Conservation (phyloP, 1,284 basidiomycete species). For the Rhodotorula mucilaginosa region DNA sequence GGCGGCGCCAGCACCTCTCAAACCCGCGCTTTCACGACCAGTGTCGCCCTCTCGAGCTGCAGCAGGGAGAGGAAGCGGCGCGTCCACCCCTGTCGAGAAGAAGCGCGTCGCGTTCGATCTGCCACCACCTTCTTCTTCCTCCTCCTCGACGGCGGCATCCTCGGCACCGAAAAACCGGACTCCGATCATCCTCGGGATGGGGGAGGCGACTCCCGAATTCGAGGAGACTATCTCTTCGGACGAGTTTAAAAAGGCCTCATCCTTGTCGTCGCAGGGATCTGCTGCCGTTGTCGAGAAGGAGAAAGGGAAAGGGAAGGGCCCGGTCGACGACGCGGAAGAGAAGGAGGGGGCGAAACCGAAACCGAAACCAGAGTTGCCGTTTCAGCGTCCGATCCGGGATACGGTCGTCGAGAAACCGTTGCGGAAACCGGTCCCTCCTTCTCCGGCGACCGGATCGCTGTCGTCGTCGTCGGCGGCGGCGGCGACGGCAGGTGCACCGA, state of each 20-base stretch:
- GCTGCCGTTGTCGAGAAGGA: not conserved
- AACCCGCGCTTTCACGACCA: constrained; percentile 29
- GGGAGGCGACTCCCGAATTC: not conserved
- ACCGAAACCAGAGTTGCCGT: not conserved
- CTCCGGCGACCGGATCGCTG: not conserved
- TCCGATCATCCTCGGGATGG: constrained; percentile 32
- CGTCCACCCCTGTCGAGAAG: not conserved
- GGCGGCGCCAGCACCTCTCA: constrained; percentile 2
- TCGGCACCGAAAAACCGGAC: constrained; percentile 13
- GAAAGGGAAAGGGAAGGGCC: not conserved
- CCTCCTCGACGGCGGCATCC: not conserved
- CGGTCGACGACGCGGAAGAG: not conserved
- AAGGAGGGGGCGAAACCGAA: not conserved
- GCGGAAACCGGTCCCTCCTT: constrained; percentile 14
- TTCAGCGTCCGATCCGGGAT: constrained; percentile 32
- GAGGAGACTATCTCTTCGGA: constrained; percentile 2
- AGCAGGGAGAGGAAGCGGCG: not conserved
- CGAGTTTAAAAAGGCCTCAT: not conserved
- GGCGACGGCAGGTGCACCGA: not conserved
- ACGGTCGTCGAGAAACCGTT: constrained; percentile 33
- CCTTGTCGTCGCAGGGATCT: not conserved
- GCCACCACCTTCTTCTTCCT: constrained; percentile 1
- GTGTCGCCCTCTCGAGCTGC: constrained; percentile 17
- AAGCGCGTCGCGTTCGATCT: constrained; percentile 32
- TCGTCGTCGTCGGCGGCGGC: too few relatives aligned